Percentiles rank a stretch among this genome's conserved stretches.
Conservation (phyloP, 768 basidiomycete species). For the Russula sp. region DNA sequence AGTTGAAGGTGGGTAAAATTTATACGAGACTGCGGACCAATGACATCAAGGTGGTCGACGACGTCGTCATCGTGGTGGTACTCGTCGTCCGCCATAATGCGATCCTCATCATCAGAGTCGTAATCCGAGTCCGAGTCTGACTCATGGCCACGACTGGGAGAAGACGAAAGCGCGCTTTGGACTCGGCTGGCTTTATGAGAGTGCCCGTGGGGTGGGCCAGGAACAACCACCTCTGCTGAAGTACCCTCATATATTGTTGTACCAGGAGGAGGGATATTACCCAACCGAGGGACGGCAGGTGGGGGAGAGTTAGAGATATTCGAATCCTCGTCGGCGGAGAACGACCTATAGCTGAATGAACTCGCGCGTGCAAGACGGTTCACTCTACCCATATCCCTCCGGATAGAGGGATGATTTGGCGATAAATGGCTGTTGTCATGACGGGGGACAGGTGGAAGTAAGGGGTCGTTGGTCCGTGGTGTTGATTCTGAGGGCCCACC, state of each 20-base stretch:
- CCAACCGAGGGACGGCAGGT: background rate
- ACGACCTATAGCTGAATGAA: slow-evolving; percentile 12
- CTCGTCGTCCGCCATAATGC: slow-evolving; percentile 23
- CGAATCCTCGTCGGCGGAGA: slow-evolving; percentile 9
- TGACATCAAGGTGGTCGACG: slow-evolving; percentile 78
- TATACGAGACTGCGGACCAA: slow-evolving; percentile 42
- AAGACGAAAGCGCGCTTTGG: slow-evolving; percentile 42
- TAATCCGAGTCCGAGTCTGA: slow-evolving; percentile 15
- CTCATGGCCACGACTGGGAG: slow-evolving; percentile 22
- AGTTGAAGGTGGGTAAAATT: slow-evolving; percentile 2
- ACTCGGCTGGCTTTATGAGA: slow-evolving; percentile 36
- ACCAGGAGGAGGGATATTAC: background rate
- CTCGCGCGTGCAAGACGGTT: slow-evolving; percentile 7
- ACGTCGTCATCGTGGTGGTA: slow-evolving; percentile 68
- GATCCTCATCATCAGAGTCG: slow-evolving; percentile 18
- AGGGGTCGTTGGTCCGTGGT: background rate
- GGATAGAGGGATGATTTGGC: background rate
- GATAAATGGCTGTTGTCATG: background rate
- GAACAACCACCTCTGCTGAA: slow-evolving; percentile 32
- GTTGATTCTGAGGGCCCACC: background rate
- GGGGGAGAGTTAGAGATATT: background rate
- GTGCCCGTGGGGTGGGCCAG: slow-evolving; percentile 24
- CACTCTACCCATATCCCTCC: slow-evolving; percentile 10
- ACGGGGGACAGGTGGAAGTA: background rate
- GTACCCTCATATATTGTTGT: slow-evolving; percentile 8